A percentile compares a stretch with the other conserved stretches of the same genome.
Conservation (phyloP, 2,329 filamentous ascomycete genomes). For the Paramyrothecium sp. region DNA sequence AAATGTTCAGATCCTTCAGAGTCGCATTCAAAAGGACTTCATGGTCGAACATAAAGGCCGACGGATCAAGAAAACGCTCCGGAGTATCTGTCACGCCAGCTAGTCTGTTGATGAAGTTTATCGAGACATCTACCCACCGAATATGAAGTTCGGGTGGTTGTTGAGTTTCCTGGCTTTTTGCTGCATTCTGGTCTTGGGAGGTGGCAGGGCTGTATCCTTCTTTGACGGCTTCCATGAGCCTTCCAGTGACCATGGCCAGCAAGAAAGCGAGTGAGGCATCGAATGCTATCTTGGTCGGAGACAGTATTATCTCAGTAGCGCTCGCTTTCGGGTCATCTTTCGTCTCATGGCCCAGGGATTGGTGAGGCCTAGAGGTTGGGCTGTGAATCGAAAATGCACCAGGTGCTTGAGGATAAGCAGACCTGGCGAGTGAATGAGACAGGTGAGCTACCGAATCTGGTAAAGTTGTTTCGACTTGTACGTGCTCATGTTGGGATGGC, state of each 20-base stretch:
- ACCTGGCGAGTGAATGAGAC: conserved; percentile 31
- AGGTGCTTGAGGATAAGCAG: conserved; percentile 51
- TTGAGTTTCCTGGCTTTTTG: conserved; percentile 12
- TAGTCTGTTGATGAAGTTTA: conserved; percentile 56
- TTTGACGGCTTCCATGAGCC: conserved; percentile 45
- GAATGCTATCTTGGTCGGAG: conserved; percentile 51
- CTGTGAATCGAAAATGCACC: conserved; percentile 58
- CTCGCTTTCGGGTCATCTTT: conserved; percentile 12
- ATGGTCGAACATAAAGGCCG: conserved; percentile 37
- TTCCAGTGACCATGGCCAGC: conserved; percentile 48
- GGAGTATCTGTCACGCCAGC: conserved; percentile 50
- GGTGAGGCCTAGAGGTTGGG: conserved; percentile 7
- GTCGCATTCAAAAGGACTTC: conserved; percentile 53
- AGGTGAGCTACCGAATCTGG: conserved; percentile 25
- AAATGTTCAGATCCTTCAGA: conserved; percentile 41
- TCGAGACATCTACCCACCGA: conserved; percentile 45
- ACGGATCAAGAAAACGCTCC: conserved; percentile 41
- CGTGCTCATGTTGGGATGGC: conserved; percentile 47
- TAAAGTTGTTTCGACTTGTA: conserved; percentile 30
- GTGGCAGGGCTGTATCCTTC: conserved; percentile 10
- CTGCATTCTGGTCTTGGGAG: conserved; percentile 1
- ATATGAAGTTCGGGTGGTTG: conserved; percentile 40
- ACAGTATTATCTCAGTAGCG: conserved; percentile 47
- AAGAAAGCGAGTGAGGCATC: conserved; percentile 57
- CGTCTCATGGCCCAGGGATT: background rate